phyloP scores from a whole-genome alignment of 2,329 filamentous ascomycete species.

The Leptographium radiaticola region DNA sequence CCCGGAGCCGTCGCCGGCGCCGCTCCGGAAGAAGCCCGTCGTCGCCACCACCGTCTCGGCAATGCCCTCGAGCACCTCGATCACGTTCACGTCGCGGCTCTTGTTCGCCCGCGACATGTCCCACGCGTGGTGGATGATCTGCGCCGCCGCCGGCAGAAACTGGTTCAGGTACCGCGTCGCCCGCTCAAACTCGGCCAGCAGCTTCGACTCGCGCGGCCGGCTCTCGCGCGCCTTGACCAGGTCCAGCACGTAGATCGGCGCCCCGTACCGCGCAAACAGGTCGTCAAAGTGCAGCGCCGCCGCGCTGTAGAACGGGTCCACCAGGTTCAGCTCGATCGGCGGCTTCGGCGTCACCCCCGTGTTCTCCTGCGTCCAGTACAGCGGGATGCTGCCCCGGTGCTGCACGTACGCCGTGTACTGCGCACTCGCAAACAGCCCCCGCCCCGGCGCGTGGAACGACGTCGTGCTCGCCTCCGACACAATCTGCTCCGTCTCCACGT shows the following conservation, averaged over 20 bases:
- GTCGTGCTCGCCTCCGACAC: constrained; percentile 90
- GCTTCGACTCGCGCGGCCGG: constrained; percentile 79
- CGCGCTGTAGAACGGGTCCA: constrained; percentile 90
- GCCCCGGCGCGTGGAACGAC: constrained; percentile 86
- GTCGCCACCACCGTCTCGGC: constrained; percentile 73
- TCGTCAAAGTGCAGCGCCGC: constrained; percentile 93
- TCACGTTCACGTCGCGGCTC: constrained; percentile 83
- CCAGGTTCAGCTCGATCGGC: constrained; percentile 87
- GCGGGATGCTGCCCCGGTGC: constrained; percentile 87
- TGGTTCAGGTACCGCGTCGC: constrained; percentile 90
- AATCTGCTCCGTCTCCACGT: constrained; percentile 97
- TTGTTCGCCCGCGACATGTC: constrained; percentile 97
- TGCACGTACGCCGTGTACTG: constrained; percentile 95
- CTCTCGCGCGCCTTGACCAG: constrained; percentile 82
- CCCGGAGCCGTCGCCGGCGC: constrained; percentile 49
- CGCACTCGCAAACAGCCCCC: constrained; percentile 72
- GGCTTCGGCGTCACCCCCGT: constrained; percentile 93
- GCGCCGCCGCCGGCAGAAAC: constrained; percentile 69
- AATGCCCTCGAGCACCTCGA: constrained; percentile 78
- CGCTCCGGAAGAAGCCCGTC: constrained; percentile 93
- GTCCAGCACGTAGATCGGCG: constrained; percentile 83
- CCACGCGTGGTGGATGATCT: constrained; percentile 89
- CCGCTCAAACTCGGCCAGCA: constrained; percentile 75
- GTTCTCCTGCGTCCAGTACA: constrained; percentile 96
- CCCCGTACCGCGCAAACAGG: constrained; percentile 83